phyloP scores from a whole-genome alignment of 768 basidiomycete genomes.

The Suillus ampliporus region DNA sequence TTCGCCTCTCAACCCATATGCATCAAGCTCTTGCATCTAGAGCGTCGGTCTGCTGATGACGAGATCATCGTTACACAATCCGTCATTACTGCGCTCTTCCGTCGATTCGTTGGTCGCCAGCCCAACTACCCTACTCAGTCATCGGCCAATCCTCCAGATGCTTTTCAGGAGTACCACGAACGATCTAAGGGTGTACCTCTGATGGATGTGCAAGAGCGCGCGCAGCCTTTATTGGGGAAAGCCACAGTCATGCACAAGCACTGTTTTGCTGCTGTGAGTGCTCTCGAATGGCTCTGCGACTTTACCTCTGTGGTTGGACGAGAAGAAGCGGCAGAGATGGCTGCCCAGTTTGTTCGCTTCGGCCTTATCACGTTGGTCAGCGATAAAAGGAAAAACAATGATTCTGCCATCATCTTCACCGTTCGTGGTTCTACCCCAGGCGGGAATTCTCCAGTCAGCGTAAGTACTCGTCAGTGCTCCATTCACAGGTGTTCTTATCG shows the following conservation, averaged over 20 bases:
- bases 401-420: slow-evolving; percentile 92
- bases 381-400: slow-evolving; percentile 90
- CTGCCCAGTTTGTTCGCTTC: slow-evolving; percentile 96
- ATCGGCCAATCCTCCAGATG: slow-evolving; percentile 54
- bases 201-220: slow-evolving; percentile 72
- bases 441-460: slow-evolving; percentile 75
- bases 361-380: slow-evolving; percentile 88
- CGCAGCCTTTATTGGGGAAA: slow-evolving; percentile 56
- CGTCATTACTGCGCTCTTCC: slow-evolving; percentile 93
- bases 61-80: slow-evolving; percentile 96
- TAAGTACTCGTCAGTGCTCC: slow-evolving; percentile 41
- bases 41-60: slow-evolving; percentile 90
- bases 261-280: slow-evolving; percentile 86
- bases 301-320: slow-evolving; percentile 95
- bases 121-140: slow-evolving; percentile 74
- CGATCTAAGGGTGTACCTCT: slow-evolving; percentile 76
- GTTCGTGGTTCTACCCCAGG: slow-evolving; percentile 82
- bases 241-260: slow-evolving; percentile 57
- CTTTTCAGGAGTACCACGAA: slow-evolving; percentile 78
- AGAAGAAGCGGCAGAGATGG: slow-evolving; percentile 97
- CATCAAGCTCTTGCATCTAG: slow-evolving; percentile 96
- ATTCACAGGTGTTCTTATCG: slow-evolving; percentile 16
- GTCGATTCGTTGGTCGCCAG: slow-evolving; percentile 88
- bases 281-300: slow-evolving; percentile 97
- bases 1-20: slow-evolving; percentile 94